Base-by-base conservation (phyloP, 176 grass and related monocot species). In the Leersia perrieri region DNA sequence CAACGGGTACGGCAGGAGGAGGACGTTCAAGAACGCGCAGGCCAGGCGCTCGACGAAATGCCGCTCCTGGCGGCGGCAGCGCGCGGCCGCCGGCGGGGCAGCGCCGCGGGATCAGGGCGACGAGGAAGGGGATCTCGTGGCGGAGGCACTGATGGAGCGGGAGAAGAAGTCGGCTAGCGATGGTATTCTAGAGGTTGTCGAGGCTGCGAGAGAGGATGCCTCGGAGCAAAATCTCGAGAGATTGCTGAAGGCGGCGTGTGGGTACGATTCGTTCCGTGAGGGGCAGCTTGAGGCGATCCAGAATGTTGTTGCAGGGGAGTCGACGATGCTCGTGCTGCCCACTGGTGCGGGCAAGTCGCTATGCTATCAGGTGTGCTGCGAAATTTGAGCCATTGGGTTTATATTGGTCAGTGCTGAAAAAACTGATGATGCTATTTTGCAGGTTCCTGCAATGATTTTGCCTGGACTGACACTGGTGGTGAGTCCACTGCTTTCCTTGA, bases 311-410 rank as follows among this genome's bases (percentile, higher is more conserved):
- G 63, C 74, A 51, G 92, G 95, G 42, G 83, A 91, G 30, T 98
- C 95, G 1, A 98, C 84, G 9, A 94, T 94, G 90, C 92, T 98
- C 27, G 75, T 94, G 33, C 77, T 98, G 38, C 95, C 95, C 23
- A 98, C 95, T 31, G 95, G 95, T 45, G 92, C 90, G 30, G 95
- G 95, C 66, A 98, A 98, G 77, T 98, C 95, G n/a, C 79, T 98
- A 49, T 98, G 95, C 83, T 98, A 94, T 72, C 92, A 98, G 95
- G 95, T 98, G 33, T 34, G 73, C 7, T 42, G 60, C 34, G 8
- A 34, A 82, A 33, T 68, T 77, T 49, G 68, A 85, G 60, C 36
- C 55, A 11, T 16, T 29, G 25, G 38, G 10, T 73, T 70, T 60
- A 16, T 75, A 61, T 18, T 49, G 5, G 27, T 33, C 22, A 41